Base-by-base conservation (phyloP, 805 yeast genomes). In the Lachancea mirantina region DNA sequence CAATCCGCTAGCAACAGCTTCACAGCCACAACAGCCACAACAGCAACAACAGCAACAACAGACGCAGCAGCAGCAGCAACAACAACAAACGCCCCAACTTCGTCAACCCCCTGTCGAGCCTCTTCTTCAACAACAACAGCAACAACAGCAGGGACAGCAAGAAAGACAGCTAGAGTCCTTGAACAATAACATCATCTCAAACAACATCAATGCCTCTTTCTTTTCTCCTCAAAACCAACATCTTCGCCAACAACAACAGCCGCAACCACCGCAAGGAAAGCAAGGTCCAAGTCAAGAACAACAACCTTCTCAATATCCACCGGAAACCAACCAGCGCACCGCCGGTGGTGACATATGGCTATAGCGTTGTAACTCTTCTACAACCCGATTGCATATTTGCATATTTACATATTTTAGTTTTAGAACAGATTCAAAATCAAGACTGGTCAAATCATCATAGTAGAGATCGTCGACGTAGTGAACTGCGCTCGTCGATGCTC, bases 311-410 rank as follows among this genome's bases (percentile, higher is more conserved):
- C 36, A 33, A 25, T 33, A 33, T 23, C 36, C 36, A 19, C 36
- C 36, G 14, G 28, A 23, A 15, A 28, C 23, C 23, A 20, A 27
- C 15, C 42, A 45, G 41, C 34, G n/a, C n/a, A 41, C 50, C 23
- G 37, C 47, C 16, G 55, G 52, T 22, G 54, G 48, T 27, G 43
- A 45, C 40, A 44, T 47, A 24, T 43, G 50, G 45, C 47, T 52
- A 40, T 47, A 41, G 30, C 25, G 34, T 11, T 26, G 6, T 14
- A 14, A 7, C 15, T 14, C 28, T 8, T 26, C 16, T 26, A 16
- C 16, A n/a, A 26, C 28, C 7, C 28, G n/a, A 13, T 14, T 14
- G 19, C 25, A 8, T 6, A 10, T 18, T 20, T 13, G 19, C 11
- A 14, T 18, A 19, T 11, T 9, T 23, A 19, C 17, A 24, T 25